phyloP scores from a whole-genome alignment of 345 rosid genomes.

The Turritis glabra region DNA sequence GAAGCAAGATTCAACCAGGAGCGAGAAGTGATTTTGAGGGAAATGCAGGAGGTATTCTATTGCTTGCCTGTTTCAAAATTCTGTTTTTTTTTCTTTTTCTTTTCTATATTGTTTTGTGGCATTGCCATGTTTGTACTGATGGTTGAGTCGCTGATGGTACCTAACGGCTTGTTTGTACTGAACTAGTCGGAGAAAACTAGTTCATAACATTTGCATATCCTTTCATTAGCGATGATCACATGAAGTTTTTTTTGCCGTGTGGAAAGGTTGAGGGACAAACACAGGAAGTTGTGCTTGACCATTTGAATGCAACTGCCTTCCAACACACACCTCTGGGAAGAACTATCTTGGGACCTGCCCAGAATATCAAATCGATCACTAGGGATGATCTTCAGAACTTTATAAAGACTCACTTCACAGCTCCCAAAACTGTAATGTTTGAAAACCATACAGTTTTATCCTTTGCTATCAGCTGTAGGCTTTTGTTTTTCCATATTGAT shows the following conservation, averaged over 20 bases:
- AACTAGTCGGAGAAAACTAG: not conserved
- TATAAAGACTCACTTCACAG: constrained; percentile 85
- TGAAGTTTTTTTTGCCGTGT: not conserved
- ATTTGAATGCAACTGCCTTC: constrained; percentile 91
- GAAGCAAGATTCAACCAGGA: constrained; percentile 73
- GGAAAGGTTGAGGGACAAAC: constrained; percentile 80
- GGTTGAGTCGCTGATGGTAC: not conserved
- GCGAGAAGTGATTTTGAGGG: constrained; percentile 63
- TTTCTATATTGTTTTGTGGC: not conserved
- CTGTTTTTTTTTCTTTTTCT: not conserved
- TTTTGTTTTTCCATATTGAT: not conserved
- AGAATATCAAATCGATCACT: constrained; percentile 73
- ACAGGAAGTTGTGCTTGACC: constrained; percentile 90
- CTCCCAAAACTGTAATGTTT: constrained; percentile 78
- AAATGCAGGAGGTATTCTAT: constrained; percentile 63
- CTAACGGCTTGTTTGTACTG: too few relatives aligned
- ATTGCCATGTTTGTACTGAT: not conserved
- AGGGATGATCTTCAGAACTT: constrained; percentile 71
- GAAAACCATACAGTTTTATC: not conserved
- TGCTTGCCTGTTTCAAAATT: not conserved
- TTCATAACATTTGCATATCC: not conserved
- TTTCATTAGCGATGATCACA: not conserved
- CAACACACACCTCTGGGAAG: constrained; percentile 87
- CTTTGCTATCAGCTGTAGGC: not conserved
- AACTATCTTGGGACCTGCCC: constrained; percentile 86